Evolutionary conservation across 2,329 filamentous ascomycete species (phyloP).

Genomic region (Furcasterigmium furcatum): DNA sequence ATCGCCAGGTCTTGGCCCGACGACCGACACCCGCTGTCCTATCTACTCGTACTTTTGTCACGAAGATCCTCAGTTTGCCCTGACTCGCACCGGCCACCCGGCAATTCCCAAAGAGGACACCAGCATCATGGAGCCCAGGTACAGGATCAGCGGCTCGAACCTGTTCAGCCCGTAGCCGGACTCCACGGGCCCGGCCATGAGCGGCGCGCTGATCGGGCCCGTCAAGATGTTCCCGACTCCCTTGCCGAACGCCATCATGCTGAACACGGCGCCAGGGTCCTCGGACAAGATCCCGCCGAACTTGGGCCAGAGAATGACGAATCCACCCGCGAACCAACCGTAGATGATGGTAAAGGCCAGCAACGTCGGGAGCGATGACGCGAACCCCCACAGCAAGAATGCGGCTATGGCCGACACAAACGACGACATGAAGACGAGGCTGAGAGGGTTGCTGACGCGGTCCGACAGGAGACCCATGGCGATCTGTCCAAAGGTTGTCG

Average conservation of each 20-base stretch:
- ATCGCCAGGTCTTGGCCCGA: too few relatives aligned
- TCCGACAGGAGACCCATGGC: slow-evolving; percentile 46
- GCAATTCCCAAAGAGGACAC: slow-evolving; percentile 7
- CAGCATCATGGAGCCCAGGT: slow-evolving; percentile 10
- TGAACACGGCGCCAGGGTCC: slow-evolving; percentile 19
- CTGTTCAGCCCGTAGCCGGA: slow-evolving; percentile 7
- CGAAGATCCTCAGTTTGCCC: background rate
- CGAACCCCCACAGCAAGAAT: slow-evolving; percentile 53
- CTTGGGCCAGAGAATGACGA: slow-evolving; percentile 19
- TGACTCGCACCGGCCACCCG: slow-evolving; percentile 6
- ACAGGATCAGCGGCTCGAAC: slow-evolving; percentile 8
- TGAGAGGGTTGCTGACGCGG: slow-evolving; percentile 36
- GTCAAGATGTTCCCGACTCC: slow-evolving; percentile 22
- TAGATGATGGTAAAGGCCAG: slow-evolving; percentile 50
- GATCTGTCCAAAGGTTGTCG: slow-evolving; percentile 40
- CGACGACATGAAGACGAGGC: slow-evolving; percentile 37
- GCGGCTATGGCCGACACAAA: slow-evolving; percentile 43
- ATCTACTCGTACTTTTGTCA: too few relatives aligned
- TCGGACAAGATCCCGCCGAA: slow-evolving; percentile 21
- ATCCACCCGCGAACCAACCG: slow-evolving; percentile 52
- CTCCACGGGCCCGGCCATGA: slow-evolving; percentile 12
- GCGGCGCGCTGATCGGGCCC: slow-evolving; percentile 17
- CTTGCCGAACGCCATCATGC: slow-evolving; percentile 23
- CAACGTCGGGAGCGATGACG: slow-evolving; percentile 37
- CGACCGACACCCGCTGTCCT: too few relatives aligned